Evolutionary conservation across 441 rosid genomes (phyloP), one percentile per base, ranked within the genome.

Genomic region (Eruca vesicaria): DNA sequence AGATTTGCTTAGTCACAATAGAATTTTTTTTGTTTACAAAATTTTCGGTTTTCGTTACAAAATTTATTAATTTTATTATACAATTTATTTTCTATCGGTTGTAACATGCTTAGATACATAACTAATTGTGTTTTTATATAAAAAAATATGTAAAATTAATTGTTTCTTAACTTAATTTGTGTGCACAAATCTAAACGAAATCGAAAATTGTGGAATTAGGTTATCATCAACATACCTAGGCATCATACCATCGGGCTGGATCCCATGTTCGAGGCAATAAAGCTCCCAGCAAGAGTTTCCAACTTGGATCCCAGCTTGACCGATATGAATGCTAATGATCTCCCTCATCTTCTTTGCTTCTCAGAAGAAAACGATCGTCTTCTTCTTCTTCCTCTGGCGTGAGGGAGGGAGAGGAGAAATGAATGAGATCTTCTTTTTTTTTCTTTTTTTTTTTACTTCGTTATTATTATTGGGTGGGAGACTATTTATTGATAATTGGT

Each of bases 261-360:
- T 90, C 48, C 81, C 97, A 82, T 91, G 97, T 75, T 91, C 97
- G 72, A 89, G 90, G 66, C 97, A 91, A 70, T 89, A 91, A 38
- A 91, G 97, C 86, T 91, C 97, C 97, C 97, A 92, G 61, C 97
- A 92, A 0, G 97, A 81, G 59, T 92, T 92, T 0, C 97, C 97
- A 0, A 92, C 97, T 33, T 92, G 97, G 52, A 92, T 90, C 45
- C 97, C 97, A 2, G 96, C 97, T 69, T 92, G 97, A 0, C 97
- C 97, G 28, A 92, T 90, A 74, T 92, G 97, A 53, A 92, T 81
- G 82, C 97, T 92, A 11, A 92, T 92, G 43, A 92, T 88, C 75
- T 92, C 97, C 66, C 97, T 88, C 97, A 92, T 91, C 63, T 79
- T 69, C 69, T 36, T 6, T 8, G 33, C 33, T 41, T 11, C 58